Conservation (phyloP, 1,284 basidiomycete genomes). For the Meira nashicola region DNA sequence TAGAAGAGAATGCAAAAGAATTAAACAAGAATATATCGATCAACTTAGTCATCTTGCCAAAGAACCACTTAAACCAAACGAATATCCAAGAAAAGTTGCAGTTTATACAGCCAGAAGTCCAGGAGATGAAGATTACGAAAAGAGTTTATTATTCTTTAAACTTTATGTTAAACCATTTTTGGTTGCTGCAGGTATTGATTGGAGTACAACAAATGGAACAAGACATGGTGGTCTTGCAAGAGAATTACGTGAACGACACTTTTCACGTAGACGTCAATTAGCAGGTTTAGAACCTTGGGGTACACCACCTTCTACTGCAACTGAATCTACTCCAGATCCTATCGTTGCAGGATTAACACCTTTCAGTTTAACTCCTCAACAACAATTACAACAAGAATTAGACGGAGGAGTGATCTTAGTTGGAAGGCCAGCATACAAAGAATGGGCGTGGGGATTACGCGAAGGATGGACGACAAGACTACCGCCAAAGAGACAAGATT, state of each 20-base stretch:
- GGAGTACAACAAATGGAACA: constrained; percentile 74
- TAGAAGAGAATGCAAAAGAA: constrained; percentile 68
- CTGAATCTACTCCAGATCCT: not conserved
- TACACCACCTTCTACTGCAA: constrained; percentile 4
- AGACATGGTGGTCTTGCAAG: constrained; percentile 76
- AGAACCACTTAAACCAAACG: constrained; percentile 64
- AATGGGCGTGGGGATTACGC: constrained; percentile 81
- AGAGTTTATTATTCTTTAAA: constrained; percentile 78
- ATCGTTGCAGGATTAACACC: constrained; percentile 57
- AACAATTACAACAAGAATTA: constrained; percentile 63
- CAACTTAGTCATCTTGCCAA: constrained; percentile 73
- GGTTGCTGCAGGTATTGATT: constrained; percentile 89
- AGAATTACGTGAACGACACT: constrained; percentile 69
- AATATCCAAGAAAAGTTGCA: constrained; percentile 71
- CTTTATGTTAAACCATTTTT: constrained; percentile 96
- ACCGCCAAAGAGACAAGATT: constrained; percentile 61
- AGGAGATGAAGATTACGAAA: constrained; percentile 86
- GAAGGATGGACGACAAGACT: constrained; percentile 67
- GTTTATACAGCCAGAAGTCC: constrained; percentile 88
- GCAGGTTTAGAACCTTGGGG: constrained; percentile 46
- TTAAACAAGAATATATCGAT: constrained; percentile 73
- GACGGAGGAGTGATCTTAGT: constrained; percentile 79
- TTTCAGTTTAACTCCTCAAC: constrained; percentile 60
- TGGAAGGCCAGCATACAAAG: constrained; percentile 88
- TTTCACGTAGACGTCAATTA: constrained; percentile 60